These are phyloP conservation scores for Cladorrhinum sp. DNA, from an alignment of 2,329 filamentous ascomycete species.

Conservation along the genomic window DNA sequence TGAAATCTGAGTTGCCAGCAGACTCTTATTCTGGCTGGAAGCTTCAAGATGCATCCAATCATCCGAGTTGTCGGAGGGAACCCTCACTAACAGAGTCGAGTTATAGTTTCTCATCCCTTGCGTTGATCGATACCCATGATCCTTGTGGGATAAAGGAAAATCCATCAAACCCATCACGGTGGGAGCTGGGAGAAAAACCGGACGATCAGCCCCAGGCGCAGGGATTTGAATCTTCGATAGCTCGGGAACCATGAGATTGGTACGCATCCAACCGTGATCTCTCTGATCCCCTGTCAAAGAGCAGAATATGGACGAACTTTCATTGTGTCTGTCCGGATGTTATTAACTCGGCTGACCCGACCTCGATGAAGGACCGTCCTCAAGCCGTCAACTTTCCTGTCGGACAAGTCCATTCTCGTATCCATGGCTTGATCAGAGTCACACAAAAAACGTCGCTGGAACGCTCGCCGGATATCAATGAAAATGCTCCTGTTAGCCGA, in stretches of 20 bases:
- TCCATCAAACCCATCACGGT: neutral
- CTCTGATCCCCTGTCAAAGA: neutral
- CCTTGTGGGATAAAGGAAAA: neutral
- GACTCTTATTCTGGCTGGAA: neutral
- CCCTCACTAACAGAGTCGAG: neutral
- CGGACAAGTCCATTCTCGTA: neutral
- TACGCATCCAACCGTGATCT: neutral
- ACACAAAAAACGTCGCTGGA: neutral
- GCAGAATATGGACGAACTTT: neutral
- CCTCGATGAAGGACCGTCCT: no score
- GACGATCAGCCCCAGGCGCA: slow-evolving; percentile 2
- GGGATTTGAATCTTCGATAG: neutral
- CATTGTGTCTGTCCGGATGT: neutral
- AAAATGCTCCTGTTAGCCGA: neutral
- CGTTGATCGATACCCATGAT: neutral
- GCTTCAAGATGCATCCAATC: neutral
- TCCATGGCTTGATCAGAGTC: neutral
- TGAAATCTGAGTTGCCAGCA: neutral
- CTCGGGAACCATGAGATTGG: neutral
- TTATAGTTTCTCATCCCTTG: neutral
- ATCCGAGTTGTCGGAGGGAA: no score
- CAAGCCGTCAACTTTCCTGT: neutral
- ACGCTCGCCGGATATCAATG: neutral
- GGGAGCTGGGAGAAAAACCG: neutral
- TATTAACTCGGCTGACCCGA: neutral